phyloP scores from a whole-genome alignment of 177 flowering plant genomes.

The Vitis hybrid region DNA sequence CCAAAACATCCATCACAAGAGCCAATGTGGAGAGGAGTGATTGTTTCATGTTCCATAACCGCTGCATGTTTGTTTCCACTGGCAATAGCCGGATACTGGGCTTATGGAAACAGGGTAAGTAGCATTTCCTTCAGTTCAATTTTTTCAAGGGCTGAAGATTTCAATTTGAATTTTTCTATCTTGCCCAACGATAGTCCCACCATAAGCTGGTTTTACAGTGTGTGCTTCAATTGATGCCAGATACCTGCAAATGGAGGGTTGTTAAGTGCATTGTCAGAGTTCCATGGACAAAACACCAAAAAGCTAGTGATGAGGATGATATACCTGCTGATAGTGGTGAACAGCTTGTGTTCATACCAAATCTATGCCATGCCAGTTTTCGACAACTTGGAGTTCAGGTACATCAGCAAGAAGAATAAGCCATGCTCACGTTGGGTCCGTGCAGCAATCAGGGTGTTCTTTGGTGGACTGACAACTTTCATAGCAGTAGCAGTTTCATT shows the following conservation, averaged over 20 bases:
- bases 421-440: slow-evolving; percentile 42
- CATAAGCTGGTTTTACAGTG: too few species aligned
- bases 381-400: slow-evolving; percentile 46
- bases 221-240: slow-evolving; percentile 18
- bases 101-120: slow-evolving; percentile 31
- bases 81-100: slow-evolving; percentile 37
- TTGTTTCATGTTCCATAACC: slow-evolving; percentile 17
- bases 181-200: too few species aligned
- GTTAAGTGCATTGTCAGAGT: slow-evolving; percentile 23
- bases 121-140: neutral
- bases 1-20: slow-evolving; percentile 11
- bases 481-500: slow-evolving; percentile 53
- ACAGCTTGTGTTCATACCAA: slow-evolving; percentile 40
- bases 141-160: neutral
- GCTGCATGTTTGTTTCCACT: slow-evolving; percentile 29
- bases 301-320: slow-evolving; percentile 21
- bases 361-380: slow-evolving; percentile 52
- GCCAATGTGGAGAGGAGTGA: slow-evolving; percentile 38
- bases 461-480: slow-evolving; percentile 33
- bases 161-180: neutral
- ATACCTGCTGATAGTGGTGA: slow-evolving; percentile 31
- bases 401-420: slow-evolving; percentile 32
- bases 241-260: slow-evolving; percentile 39
- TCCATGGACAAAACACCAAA: slow-evolving; percentile 33
- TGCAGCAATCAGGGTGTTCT: slow-evolving; percentile 24